These are phyloP conservation scores for Echeveria elegans DNA, from an alignment of 164 flowering plant species.

Conservation along the genomic window DNA sequence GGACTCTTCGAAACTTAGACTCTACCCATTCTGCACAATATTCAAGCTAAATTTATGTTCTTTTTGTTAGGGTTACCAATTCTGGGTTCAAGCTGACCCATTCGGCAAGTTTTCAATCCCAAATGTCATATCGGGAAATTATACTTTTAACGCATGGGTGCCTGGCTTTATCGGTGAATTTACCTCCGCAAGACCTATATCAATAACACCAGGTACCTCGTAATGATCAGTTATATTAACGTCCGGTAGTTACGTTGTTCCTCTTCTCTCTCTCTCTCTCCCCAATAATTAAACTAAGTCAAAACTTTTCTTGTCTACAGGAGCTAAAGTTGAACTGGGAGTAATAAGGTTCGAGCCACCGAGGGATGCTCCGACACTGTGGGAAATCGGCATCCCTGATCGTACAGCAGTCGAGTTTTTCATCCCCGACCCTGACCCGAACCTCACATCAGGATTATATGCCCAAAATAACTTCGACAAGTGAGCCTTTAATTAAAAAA, in stretches of 20 bases:
- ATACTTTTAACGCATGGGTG: constrained; percentile 39
- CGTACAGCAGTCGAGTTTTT: constrained; percentile 49
- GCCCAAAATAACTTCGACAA: constrained; percentile 14
- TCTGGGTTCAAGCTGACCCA: constrained; percentile 35
- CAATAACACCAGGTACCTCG: constrained; percentile 28
- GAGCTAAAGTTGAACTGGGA: constrained; percentile 20
- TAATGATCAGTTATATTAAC: too few species aligned
- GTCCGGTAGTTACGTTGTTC: too few species aligned
- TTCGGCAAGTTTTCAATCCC: constrained; percentile 31
- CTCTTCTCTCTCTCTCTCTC: not conserved
- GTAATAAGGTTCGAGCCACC: constrained; percentile 30
- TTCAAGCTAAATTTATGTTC: not conserved
- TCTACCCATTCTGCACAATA: too few species aligned
- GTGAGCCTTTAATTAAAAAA: constrained; percentile 21
- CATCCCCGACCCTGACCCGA: constrained; percentile 42
- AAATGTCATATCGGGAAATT: constrained; percentile 27
- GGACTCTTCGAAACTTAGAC: not conserved
- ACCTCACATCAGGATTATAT: constrained; percentile 25
- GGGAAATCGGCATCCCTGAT: constrained; percentile 69
- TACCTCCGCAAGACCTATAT: constrained; percentile 9
- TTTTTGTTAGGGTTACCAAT: constrained; percentile 40
- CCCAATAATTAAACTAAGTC: too few species aligned
- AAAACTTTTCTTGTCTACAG: constrained; percentile 20
- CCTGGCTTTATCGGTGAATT: constrained; percentile 49
- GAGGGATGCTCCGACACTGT: constrained; percentile 51